These are phyloP conservation scores for Lotus japonicus DNA, from an alignment of 306 rosid genomes.

Conservation along the genomic window DNA sequence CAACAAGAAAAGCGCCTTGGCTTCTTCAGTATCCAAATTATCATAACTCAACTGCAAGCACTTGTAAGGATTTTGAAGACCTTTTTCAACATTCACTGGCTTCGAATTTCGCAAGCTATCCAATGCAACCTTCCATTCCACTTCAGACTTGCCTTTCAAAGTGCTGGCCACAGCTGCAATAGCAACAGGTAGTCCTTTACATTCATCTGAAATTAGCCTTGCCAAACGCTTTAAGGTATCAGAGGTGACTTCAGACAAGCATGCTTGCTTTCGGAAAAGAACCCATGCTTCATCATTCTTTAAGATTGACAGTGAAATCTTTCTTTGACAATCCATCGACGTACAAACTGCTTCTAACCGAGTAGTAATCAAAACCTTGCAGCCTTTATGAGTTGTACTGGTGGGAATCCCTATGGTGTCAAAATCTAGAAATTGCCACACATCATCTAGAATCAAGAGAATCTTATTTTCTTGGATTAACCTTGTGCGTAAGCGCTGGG, in stretches of 20 bases:
- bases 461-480: not conserved
- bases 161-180: constrained; percentile 2
- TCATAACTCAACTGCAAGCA: constrained; percentile 16
- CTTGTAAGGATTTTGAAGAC: not conserved
- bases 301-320: not conserved
- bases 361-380: constrained; percentile 11
- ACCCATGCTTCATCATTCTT: not conserved
- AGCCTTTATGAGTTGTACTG: not conserved
- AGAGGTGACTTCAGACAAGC: not conserved
- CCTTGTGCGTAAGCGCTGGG: not conserved
- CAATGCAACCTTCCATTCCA: not conserved
- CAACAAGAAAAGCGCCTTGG: not conserved
- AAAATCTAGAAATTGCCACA: not conserved
- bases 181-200: constrained; percentile 22
- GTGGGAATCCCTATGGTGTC: constrained; percentile 13
- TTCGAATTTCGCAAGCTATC: not conserved
- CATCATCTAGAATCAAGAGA: constrained; percentile 24
- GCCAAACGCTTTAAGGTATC: not conserved
- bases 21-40: not conserved
- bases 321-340: not conserved
- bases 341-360: not conserved
- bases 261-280: constrained; percentile 4
- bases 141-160: not conserved
- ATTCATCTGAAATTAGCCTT: not conserved
- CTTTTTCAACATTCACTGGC: not conserved